A percentile compares a stretch with the other conserved stretches of the same genome.
These are phyloP conservation scores for Mucor sp. DNA, from an alignment of 371 early-diverging fungal genomes.

Conservation along the genomic window DNA sequence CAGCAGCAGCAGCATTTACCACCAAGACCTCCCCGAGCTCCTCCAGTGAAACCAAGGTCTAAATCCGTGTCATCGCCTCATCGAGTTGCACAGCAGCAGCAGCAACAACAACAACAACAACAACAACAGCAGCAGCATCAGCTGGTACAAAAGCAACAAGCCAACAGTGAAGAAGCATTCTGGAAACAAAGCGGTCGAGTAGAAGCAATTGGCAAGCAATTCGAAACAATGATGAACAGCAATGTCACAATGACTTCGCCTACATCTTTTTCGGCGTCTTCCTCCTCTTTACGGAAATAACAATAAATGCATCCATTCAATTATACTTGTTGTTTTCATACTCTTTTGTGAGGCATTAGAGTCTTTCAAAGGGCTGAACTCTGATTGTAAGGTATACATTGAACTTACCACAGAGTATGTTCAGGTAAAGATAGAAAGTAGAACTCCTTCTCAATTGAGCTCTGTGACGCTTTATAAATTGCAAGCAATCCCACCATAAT, in stretches of 20 bases:
- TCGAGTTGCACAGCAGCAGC: not conserved
- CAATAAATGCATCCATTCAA: not conserved
- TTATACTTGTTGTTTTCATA: too few species aligned
- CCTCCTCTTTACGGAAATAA: not conserved
- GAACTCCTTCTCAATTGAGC: not conserved
- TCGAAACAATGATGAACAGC: slow-evolving; percentile 24
- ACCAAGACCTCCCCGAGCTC: slow-evolving; percentile 5
- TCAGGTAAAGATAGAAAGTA: too few species aligned
- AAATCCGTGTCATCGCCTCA: slow-evolving; percentile 34
- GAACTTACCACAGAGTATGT: too few species aligned
- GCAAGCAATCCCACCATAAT: not conserved
- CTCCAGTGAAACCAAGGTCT: slow-evolving; percentile 31
- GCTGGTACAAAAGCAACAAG: not conserved
- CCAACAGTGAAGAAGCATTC: not conserved
- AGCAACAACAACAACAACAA: not conserved
- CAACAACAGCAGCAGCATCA: not conserved
- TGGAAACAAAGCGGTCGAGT: slow-evolving; percentile 22
- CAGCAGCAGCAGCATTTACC: not conserved
- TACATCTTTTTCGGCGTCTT: not conserved
- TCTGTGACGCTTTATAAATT: not conserved
- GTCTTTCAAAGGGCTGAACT: too few species aligned
- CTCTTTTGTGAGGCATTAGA: too few species aligned
- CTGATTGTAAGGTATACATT: too few species aligned
- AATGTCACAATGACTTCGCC: not conserved
- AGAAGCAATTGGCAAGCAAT: slow-evolving; percentile 26